These are phyloP conservation scores for Carex littledalei DNA, from an alignment of 176 grass and related monocot species.

Conservation along the genomic window DNA sequence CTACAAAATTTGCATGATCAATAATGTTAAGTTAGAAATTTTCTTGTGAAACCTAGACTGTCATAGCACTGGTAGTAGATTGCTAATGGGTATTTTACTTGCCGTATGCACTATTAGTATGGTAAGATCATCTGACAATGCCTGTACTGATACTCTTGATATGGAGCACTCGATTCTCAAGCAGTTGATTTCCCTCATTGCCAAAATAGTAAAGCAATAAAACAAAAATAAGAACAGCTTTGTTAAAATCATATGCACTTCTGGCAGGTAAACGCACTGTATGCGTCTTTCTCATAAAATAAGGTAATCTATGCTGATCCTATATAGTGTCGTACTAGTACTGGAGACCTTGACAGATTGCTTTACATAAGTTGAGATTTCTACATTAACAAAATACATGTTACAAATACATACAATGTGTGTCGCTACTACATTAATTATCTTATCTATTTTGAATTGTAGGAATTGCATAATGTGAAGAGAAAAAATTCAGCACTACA, in stretches of 20 bases:
- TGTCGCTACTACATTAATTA: not conserved
- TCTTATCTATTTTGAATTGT: constrained; percentile 8
- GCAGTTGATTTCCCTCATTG: not conserved
- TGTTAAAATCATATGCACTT: not conserved
- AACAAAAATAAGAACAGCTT: not conserved
- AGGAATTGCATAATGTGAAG: constrained; percentile 77
- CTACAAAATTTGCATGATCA: not conserved
- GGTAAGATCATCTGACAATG: not conserved
- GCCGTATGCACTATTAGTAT: not conserved
- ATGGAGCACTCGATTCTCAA: not conserved
- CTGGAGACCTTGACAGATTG: not conserved
- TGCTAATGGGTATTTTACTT: not conserved
- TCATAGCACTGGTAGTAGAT: not conserved
- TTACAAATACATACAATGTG: not conserved
- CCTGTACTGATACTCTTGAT: not conserved
- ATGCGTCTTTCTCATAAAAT: not conserved
- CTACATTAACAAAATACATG: not conserved
- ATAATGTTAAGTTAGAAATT: constrained; percentile 1
- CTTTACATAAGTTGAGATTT: not conserved
- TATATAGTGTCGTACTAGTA: not conserved
- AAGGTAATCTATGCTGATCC: not conserved
- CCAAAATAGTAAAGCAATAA: not conserved
- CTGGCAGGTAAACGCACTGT: not conserved
- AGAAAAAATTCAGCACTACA: constrained; percentile 77
- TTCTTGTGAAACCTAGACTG: not conserved